A percentile compares a stretch with the other conserved stretches of the same genome.
phyloP scores from a whole-genome alignment of 2,329 filamentous ascomycete species.

The Leptoxyphium fumago region DNA sequence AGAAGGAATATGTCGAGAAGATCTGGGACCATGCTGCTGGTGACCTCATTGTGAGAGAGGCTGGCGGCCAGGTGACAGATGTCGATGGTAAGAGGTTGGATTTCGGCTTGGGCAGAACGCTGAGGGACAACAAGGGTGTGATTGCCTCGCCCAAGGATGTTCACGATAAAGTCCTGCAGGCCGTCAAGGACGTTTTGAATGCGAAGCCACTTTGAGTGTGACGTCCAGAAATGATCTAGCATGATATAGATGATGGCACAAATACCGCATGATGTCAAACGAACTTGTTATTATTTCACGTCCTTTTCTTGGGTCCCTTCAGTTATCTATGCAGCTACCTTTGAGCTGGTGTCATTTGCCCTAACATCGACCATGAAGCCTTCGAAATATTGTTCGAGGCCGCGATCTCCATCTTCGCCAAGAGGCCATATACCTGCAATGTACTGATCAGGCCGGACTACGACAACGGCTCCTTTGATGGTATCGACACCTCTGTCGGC shows the following conservation, averaged over 20 bases:
- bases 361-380: background rate
- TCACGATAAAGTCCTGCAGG: constrained; percentile 62
- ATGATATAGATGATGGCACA: no score
- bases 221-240: no score
- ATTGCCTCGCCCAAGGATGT: constrained; percentile 69
- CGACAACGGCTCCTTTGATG: constrained; percentile 41
- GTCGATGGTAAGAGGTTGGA: constrained; percentile 71
- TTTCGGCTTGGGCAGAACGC: constrained; percentile 72
- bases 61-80: constrained; percentile 84
- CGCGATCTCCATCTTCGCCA: constrained; percentile 4
- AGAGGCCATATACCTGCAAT: constrained; percentile 27
- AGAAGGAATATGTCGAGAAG: constrained; percentile 88
- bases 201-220: background rate
- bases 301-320: no score
- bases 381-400: constrained; percentile 1
- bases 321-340: no score
- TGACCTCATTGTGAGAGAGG: constrained; percentile 84
- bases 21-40: constrained; percentile 99
- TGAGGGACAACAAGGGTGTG: constrained; percentile 84
- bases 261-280: no score
- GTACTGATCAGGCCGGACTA: constrained; percentile 54
- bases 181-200: constrained; percentile 63
- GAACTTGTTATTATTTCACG: no score
- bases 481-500: constrained; percentile 43
- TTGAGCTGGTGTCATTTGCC: no score